Percentiles rank a stretch among this genome's conserved stretches.
phyloP scores from a whole-genome alignment of 2,329 filamentous ascomycete genomes.

The Fusarium sp. region DNA sequence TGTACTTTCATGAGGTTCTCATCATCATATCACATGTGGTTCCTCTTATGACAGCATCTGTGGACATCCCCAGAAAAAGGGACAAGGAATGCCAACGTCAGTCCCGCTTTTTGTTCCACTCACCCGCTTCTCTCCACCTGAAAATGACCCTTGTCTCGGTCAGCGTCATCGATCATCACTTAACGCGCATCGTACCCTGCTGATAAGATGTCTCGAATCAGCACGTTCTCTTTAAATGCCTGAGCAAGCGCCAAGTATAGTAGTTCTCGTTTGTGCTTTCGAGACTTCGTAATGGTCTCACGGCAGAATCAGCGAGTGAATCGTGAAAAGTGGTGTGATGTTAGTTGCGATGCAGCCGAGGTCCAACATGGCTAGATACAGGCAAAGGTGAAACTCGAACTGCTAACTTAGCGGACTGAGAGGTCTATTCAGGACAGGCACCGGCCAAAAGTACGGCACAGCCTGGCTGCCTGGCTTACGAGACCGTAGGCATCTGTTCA shows the following conservation, averaged over 20 bases:
- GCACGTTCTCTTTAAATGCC: constrained; percentile 9
- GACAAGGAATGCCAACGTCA: constrained; percentile 31
- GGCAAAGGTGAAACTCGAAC: constrained; percentile 11
- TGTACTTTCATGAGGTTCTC: constrained; percentile 14
- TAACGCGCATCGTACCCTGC: constrained; percentile 32
- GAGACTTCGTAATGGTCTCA: not conserved
- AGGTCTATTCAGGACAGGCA: not conserved
- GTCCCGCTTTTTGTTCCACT: constrained; percentile 38
- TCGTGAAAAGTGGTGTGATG: not conserved
- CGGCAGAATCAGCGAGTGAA: not conserved
- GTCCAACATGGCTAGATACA: constrained; percentile 4
- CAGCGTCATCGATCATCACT: constrained; percentile 43
- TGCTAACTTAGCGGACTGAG: not conserved
- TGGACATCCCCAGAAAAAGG: constrained; percentile 41
- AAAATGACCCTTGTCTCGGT: constrained; percentile 32
- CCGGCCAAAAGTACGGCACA: not conserved
- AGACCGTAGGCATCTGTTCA: not conserved
- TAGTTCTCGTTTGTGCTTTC: not conserved
- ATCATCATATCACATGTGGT: constrained; percentile 27
- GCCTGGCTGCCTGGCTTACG: not conserved
- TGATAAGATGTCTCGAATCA: constrained; percentile 21
- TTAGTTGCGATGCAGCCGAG: not conserved
- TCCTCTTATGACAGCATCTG: constrained; percentile 38
- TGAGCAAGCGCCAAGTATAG: not conserved
- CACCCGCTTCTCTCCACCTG: constrained; percentile 38